phyloP scores from a whole-genome alignment of 78 protist species.

The Chrysochromulina tobinii region DNA sequence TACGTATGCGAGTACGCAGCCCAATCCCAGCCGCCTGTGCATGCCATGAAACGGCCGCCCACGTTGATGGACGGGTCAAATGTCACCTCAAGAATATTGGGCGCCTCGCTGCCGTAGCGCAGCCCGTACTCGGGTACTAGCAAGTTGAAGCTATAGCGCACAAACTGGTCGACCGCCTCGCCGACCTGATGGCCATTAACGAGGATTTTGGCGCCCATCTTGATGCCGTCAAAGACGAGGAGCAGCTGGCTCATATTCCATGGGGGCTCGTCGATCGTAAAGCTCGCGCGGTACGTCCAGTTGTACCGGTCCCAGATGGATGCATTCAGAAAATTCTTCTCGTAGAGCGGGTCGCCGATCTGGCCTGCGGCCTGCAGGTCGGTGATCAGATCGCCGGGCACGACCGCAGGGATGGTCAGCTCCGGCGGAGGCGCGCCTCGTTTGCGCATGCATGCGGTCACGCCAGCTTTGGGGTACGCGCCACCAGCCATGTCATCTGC shows the following conservation, averaged over 20 bases:
- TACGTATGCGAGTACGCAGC: conserved; percentile 40
- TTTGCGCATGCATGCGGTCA: no score
- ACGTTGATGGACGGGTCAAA: conserved; percentile 15
- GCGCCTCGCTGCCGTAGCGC: background rate
- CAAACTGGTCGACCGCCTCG: conserved; percentile 24
- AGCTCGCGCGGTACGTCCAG: conserved; percentile 38
- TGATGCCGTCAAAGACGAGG: conserved; percentile 52
- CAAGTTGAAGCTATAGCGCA: conserved; percentile 15
- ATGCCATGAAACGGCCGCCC: conserved; percentile 55
- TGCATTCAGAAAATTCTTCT: background rate
- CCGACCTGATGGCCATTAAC: background rate
- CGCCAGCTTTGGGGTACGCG: no score
- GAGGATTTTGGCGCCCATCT: conserved; percentile 40
- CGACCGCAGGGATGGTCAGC: background rate
- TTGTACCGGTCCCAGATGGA: background rate
- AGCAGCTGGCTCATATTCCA: no score
- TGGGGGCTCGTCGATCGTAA: background rate
- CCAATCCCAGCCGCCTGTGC: conserved; percentile 66
- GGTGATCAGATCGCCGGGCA: conserved; percentile 55
- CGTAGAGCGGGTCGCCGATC: conserved; percentile 45
- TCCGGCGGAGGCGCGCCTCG: background rate
- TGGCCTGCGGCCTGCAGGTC: conserved; percentile 30
- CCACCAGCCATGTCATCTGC: no score
- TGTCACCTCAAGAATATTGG: background rate
- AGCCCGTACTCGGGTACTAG: background rate